Conservation (phyloP, 768 basidiomycete species). For the Clitopilus hobsonii region DNA sequence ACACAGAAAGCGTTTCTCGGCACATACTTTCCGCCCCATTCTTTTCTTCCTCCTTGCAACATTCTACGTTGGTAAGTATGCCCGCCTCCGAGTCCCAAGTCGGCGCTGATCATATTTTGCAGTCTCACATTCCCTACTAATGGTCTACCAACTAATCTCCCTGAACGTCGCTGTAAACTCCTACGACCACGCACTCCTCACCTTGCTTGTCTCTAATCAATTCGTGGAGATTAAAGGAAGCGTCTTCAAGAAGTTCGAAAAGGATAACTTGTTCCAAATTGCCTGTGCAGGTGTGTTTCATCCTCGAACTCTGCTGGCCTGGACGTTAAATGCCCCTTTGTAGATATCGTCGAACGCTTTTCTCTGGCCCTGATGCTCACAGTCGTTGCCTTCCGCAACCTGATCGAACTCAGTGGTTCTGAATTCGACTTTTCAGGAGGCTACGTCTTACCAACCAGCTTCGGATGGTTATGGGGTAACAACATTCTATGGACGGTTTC, state of each 20-base stretch:
- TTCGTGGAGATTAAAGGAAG: constrained; percentile 99
- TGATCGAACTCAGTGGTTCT: constrained; percentile 90
- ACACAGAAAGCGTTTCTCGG: constrained; percentile 52
- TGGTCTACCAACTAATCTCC: constrained; percentile 92
- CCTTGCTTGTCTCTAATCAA: constrained; percentile 93
- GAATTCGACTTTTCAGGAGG: constrained; percentile 78
- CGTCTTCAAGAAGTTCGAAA: constrained; percentile 99
- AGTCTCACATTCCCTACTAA: constrained; percentile 91
- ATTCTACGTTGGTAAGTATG: constrained; percentile 69
- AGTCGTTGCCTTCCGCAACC: constrained; percentile 89
- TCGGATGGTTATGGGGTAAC: constrained; percentile 78
- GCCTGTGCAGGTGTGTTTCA: constrained; percentile 79
- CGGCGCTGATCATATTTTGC: not conserved
- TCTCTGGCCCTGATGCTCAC: constrained; percentile 86
- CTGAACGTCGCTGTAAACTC: constrained; percentile 98
- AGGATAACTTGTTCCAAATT: constrained; percentile 97
- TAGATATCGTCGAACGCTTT: constrained; percentile 97
- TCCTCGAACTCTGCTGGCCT: not conserved
- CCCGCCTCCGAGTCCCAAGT: constrained; percentile 1
- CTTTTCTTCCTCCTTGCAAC: constrained; percentile 81
- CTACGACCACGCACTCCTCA: constrained; percentile 92
- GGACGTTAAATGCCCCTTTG: not conserved
- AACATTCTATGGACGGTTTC: constrained; percentile 85
- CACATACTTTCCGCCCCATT: constrained; percentile 71
- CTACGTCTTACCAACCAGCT: constrained; percentile 74